These are phyloP conservation scores for Lachnellula subtilissima DNA, from an alignment of 2,329 filamentous ascomycete species.

Conservation along the genomic window DNA sequence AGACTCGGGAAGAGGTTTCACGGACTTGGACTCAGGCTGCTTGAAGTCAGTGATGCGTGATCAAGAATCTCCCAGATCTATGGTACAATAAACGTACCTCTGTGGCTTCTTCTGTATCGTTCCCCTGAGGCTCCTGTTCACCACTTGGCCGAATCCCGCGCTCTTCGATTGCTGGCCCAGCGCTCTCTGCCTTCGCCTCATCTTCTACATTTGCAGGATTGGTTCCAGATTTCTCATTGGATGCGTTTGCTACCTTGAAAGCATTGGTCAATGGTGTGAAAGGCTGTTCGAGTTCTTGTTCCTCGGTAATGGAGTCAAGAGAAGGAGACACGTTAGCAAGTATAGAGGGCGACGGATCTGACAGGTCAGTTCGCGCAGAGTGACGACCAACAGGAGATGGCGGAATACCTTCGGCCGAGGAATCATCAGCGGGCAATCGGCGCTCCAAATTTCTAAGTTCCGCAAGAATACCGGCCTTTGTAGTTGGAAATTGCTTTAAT, in stretches of 20 bases:
- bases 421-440: conserved; percentile 22
- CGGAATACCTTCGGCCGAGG: conserved; percentile 13
- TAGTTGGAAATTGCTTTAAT: conserved; percentile 26
- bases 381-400: conserved; percentile 18
- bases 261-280: conserved; percentile 1
- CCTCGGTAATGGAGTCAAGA: conserved; percentile 24
- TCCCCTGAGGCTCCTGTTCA: too few relatives aligned
- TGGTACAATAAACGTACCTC: not conserved
- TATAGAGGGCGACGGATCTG: conserved; percentile 10
- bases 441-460: conserved; percentile 21
- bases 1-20: not conserved
- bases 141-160: not conserved
- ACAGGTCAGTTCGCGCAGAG: conserved; percentile 1
- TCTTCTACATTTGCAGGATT: not conserved
- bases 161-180: not conserved
- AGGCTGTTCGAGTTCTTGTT: conserved; percentile 16
- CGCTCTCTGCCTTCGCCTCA: not conserved
- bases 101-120: not conserved
- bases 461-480: conserved; percentile 23
- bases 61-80: conserved; percentile 8
- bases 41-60: conserved; percentile 12
- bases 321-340: conserved; percentile 19
- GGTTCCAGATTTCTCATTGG: not conserved
- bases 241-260: not conserved
- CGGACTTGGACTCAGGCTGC: not conserved